phyloP scores from a whole-genome alignment of 1,284 basidiomycete genomes.

The Tylopilus microsporus region DNA sequence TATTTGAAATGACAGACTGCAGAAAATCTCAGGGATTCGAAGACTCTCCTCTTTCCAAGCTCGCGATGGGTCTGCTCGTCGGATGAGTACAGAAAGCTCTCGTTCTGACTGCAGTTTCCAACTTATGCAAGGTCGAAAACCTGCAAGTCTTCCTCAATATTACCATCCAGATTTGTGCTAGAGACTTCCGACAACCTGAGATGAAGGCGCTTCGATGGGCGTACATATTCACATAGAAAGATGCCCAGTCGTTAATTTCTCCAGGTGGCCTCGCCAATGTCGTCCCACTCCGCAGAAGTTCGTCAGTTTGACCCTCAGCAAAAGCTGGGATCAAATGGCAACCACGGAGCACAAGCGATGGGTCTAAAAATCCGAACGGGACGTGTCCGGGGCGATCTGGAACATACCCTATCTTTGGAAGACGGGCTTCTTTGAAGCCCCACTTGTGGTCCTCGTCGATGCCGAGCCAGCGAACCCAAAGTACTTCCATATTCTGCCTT shows the following conservation, averaged over 20 bases:
- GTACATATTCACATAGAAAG: slow-evolving; percentile 1
- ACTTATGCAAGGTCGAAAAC: no score
- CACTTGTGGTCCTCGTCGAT: background rate
- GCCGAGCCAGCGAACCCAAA: background rate
- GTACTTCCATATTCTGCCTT: background rate
- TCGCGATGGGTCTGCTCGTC: no score
- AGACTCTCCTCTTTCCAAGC: no score
- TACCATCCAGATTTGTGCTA: no score
- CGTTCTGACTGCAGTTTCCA: no score
- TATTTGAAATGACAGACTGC: no score
- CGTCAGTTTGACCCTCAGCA: background rate
- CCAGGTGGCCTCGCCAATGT: background rate
- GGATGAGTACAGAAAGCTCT: no score
- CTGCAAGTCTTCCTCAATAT: no score
- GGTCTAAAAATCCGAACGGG: background rate
- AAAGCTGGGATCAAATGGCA: slow-evolving; percentile 1
- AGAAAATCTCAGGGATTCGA: no score
- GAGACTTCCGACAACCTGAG: no score
- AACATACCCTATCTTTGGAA: slow-evolving; percentile 1
- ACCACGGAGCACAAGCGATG: background rate
- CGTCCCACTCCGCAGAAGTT: background rate
- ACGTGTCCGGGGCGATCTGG: background rate
- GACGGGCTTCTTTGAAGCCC: background rate
- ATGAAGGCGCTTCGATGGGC: no score
- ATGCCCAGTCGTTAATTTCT: background rate